phyloP scores from a whole-genome alignment of 2,329 filamentous ascomycete species.

The Triangularia verruculosa region DNA sequence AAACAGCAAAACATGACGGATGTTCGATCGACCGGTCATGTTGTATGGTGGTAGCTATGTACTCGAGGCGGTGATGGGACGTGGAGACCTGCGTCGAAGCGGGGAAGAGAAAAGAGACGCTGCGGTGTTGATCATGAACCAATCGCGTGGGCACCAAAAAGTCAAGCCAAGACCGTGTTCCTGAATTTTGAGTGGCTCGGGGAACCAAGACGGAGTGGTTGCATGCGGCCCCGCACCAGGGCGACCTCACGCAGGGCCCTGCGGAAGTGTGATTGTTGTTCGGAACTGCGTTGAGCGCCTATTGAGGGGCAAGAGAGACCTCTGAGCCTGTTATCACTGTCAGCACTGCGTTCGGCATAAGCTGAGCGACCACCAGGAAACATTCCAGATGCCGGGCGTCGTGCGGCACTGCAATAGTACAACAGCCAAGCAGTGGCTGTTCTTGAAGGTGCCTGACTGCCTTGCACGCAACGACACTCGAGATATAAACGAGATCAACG shows the following conservation, averaged over 20 bases:
- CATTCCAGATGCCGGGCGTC: too few species aligned
- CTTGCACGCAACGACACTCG: neutral
- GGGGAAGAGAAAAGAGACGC: neutral
- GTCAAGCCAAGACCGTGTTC: neutral
- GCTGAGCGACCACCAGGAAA: too few species aligned
- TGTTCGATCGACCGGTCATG: neutral
- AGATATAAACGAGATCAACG: neutral
- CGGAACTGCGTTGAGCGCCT: neutral
- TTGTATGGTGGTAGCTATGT: neutral
- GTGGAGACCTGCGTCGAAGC: neutral
- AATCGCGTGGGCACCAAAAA: neutral
- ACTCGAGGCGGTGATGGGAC: neutral
- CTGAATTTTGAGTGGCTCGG: slow-evolving; percentile 2
- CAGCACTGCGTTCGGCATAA: too few species aligned
- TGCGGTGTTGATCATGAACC: neutral
- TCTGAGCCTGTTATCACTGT: too few species aligned
- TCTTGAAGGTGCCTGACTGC: neutral
- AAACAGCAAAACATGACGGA: neutral
- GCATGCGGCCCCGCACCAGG: slow-evolving; percentile 4
- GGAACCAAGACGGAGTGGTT: neutral
- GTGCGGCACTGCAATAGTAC: neutral
- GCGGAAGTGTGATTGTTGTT: neutral
- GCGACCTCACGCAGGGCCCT: neutral
- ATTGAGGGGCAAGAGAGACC: neutral
- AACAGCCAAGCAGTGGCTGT: neutral